Conservation (phyloP, 345 rosid species). For the Heritiera littoralis region DNA sequence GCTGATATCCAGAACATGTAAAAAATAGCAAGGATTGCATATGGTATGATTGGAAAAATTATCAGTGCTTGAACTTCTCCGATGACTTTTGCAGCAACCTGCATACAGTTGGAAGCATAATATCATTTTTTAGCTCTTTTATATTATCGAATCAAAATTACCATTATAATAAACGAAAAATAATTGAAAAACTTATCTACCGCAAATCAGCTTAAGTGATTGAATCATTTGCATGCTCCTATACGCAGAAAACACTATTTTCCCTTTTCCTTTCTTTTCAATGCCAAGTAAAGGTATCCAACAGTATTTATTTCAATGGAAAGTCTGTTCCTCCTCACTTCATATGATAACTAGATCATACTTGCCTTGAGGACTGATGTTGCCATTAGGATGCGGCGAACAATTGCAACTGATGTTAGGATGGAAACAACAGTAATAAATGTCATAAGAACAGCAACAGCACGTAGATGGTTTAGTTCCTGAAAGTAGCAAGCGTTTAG, state of each 20-base stretch:
- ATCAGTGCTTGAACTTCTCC: conserved; percentile 97
- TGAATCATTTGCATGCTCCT: background rate
- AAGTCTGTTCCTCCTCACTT: background rate
- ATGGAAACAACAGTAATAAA: conserved; percentile 66
- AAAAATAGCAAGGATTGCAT: conserved; percentile 72
- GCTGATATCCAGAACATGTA: conserved; percentile 97
- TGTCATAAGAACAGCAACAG: conserved; percentile 76
- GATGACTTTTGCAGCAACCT: conserved; percentile 99
- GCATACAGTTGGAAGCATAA: conserved; percentile 27
- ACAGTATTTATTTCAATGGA: background rate
- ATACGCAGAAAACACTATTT: background rate
- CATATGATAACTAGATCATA: conserved; percentile 16
- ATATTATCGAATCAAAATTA: conserved; percentile 8
- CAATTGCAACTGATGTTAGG: conserved; percentile 89
- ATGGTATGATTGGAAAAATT: conserved; percentile 83
- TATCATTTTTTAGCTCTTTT: background rate
- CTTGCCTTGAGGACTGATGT: conserved; percentile 94
- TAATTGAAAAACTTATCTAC: background rate
- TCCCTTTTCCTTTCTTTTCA: background rate
- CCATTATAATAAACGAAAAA: conserved; percentile 2
- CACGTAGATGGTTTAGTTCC: conserved; percentile 84
- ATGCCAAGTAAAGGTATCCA: background rate
- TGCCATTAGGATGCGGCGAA: conserved; percentile 93
- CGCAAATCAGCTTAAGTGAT: background rate
- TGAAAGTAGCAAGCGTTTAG: conserved; percentile 39